A percentile compares a stretch with the other conserved stretches of the same genome.
Conservation (phyloP, 257 asterid species). For the Galeopsis tetrahit region DNA sequence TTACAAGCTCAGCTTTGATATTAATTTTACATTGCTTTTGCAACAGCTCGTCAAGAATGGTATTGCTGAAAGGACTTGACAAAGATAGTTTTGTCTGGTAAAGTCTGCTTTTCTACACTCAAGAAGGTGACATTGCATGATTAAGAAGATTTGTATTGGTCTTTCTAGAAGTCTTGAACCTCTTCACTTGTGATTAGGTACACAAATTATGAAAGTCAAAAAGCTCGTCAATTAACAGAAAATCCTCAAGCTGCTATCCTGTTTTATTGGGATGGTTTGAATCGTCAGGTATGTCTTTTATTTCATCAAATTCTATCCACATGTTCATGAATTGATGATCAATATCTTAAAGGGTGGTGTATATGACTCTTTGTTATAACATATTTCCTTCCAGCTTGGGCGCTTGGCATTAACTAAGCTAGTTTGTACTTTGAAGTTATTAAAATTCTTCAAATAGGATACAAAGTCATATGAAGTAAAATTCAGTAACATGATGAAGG, state of each 20-base stretch:
- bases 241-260: slow-evolving; percentile 78
- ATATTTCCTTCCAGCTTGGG: slow-evolving; percentile 5
- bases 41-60: slow-evolving; percentile 78
- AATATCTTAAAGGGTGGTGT: neutral
- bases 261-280: slow-evolving; percentile 70
- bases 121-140: slow-evolving; percentile 26
- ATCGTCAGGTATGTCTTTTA: slow-evolving; percentile 66
- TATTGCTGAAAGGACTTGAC: slow-evolving; percentile 71
- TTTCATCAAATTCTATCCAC: slow-evolving; percentile 19
- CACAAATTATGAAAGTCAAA: slow-evolving; percentile 73
- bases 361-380: slow-evolving; percentile 12
- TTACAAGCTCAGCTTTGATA: slow-evolving; percentile 19
- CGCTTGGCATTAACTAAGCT: neutral
- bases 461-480: slow-evolving; percentile 13
- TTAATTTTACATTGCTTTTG: slow-evolving; percentile 20
- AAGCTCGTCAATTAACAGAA: slow-evolving; percentile 73
- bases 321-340: neutral
- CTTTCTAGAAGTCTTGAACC: slow-evolving; percentile 26
- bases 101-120: slow-evolving; percentile 38
- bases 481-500: slow-evolving; percentile 23
- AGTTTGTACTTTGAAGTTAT: neutral
- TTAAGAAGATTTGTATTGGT: neutral
- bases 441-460: slow-evolving; percentile 12
- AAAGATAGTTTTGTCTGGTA: slow-evolving; percentile 77
- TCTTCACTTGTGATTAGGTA: slow-evolving; percentile 52